Evolutionary conservation across 2,329 filamentous ascomycete species (phyloP), one percentile per base, ranked within the genome.

Genomic region (Ascochyta viciae-villosae): DNA sequence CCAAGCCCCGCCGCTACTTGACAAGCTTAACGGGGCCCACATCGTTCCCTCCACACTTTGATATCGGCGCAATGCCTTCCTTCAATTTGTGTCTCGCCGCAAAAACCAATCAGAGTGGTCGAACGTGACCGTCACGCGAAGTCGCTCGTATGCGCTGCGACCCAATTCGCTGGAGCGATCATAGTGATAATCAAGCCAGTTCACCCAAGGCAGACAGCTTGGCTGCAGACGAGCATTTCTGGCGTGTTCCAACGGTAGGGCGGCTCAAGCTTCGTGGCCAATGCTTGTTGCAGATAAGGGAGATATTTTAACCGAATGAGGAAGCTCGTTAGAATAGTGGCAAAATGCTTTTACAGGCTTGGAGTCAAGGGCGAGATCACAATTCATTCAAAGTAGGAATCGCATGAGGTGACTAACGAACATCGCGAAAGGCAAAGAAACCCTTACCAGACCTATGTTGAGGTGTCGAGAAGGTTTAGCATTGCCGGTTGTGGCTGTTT

Each of bases 271-370:
- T 65, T 56, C 49, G 15, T 57, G 56, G 60, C 58, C 58, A 60
- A 65, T 64, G 65, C 65, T 66, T 67, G 62, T 58, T 42, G 43
- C 44, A 58, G 57, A 64, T 64, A 58, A 65, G 58, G 37, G 10
- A 50, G 33, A 15, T n/a, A 42, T 31, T 8, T 54, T 63, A 63
- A 58, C 65, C 58, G 39, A 22, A 67, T 58, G 6, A 43, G 61
- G 65, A 50, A 66, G 65, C 58, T 67, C 46, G 53, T 22, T 39
- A 38, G 39, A 27, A 26, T 41, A 35, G 46, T 27, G 45, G 52
- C 45, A 33, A 23, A 45, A 34, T 33, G 26, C 34, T 16, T 41
- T 19, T 19, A 19, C 22, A 40, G 40, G 19, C 19, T 31, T 19
- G 46, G 7, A 42, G 16, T 33, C 48, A 26, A 39, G 38, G 48